Evolutionary conservation across 768 basidiomycete species (phyloP).

Genomic region (Tylopilus felleus): DNA sequence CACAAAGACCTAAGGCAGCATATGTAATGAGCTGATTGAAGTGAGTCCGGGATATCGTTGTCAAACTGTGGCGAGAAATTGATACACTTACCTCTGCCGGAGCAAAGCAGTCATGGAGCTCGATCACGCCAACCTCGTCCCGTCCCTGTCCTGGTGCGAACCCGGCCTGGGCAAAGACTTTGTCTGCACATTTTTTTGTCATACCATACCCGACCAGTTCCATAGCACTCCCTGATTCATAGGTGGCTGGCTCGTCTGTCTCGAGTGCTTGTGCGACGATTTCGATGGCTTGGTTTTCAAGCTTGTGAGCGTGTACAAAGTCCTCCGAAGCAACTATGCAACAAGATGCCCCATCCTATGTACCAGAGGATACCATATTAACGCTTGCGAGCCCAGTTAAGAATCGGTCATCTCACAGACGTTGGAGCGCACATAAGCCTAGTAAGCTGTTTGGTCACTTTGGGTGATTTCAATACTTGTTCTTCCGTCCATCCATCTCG

Average conservation of each 20-base stretch:
- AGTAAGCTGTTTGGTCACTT: slow-evolving; percentile 67
- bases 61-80: not conserved
- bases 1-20: slow-evolving; percentile 70
- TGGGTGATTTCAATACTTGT: slow-evolving; percentile 60
- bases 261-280: slow-evolving; percentile 60
- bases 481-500: slow-evolving; percentile 69
- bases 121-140: slow-evolving; percentile 75
- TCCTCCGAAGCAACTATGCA: slow-evolving; percentile 75
- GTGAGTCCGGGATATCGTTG: not conserved
- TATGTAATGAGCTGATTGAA: slow-evolving; percentile 65
- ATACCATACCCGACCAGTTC: slow-evolving; percentile 73
- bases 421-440: slow-evolving; percentile 85
- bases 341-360: slow-evolving; percentile 68
- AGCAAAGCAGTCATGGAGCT: slow-evolving; percentile 83
- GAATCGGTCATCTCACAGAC: slow-evolving; percentile 44
- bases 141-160: slow-evolving; percentile 57
- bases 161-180: slow-evolving; percentile 66
- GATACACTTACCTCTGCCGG: slow-evolving; percentile 58
- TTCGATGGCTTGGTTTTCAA: slow-evolving; percentile 85
- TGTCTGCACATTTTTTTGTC: slow-evolving; percentile 62
- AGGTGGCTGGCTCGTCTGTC: slow-evolving; percentile 63
- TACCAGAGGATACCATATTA: not conserved
- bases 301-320: slow-evolving; percentile 64
- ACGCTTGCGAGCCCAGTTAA: too few relatives aligned
- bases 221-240: slow-evolving; percentile 65